Percentiles rank a stretch among this genome's conserved stretches.
phyloP scores from a whole-genome alignment of 257 asterid species.

The Lycium barbarum region DNA sequence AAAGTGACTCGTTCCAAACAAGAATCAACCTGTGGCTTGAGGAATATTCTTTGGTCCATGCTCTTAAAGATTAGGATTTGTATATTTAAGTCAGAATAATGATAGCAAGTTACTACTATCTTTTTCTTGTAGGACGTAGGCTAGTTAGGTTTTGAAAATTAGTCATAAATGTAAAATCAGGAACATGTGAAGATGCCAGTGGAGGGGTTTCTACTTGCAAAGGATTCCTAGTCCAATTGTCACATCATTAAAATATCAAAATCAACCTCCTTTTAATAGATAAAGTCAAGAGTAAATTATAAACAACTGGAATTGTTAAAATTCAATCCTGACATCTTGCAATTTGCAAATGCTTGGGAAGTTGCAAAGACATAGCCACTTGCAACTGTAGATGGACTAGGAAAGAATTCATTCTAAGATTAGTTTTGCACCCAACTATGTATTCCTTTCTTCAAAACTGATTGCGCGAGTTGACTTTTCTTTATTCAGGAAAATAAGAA shows the following conservation, averaged over 20 bases:
- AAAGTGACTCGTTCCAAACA: background rate
- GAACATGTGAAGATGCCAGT: slow-evolving; percentile 23
- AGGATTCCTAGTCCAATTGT: slow-evolving; percentile 1
- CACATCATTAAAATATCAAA: slow-evolving; percentile 15
- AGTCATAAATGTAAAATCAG: background rate
- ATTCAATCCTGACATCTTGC: slow-evolving; percentile 13
- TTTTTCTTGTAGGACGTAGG: background rate
- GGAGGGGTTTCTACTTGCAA: slow-evolving; percentile 29
- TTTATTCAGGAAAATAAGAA: background rate
- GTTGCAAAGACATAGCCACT: background rate
- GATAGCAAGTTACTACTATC: background rate
- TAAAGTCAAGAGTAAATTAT: no score
- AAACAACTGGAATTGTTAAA: slow-evolving; percentile 4
- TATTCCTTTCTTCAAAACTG: slow-evolving; percentile 15
- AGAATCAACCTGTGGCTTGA: slow-evolving; percentile 6
- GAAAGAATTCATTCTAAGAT: background rate
- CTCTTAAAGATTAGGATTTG: background rate
- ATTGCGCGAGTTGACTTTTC: background rate
- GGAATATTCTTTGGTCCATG: slow-evolving; percentile 18
- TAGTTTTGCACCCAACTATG: background rate
- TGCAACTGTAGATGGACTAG: slow-evolving; percentile 16
- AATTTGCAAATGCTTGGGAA: slow-evolving; percentile 22
- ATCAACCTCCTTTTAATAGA: background rate
- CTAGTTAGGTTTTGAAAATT: background rate
- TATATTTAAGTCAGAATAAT: background rate